phyloP scores from a whole-genome alignment of 1,284 basidiomycete species.

The Boletus hoseneyae region DNA sequence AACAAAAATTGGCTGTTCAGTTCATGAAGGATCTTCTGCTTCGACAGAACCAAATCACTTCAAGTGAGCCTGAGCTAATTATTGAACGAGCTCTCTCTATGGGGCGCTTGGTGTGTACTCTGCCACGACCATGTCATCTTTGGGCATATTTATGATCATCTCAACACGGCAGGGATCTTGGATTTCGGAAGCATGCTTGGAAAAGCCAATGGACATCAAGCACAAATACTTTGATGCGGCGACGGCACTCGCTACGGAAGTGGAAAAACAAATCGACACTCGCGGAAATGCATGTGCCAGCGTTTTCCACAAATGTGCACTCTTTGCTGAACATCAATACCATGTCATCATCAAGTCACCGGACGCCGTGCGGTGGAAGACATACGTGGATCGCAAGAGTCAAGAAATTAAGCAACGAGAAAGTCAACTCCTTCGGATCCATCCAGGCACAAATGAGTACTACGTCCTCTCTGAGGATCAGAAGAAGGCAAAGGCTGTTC shows the following conservation, averaged over 20 bases:
- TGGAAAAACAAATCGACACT: slow-evolving; percentile 18
- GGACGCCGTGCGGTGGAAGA: slow-evolving; percentile 67
- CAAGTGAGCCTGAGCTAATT: slow-evolving; percentile 12
- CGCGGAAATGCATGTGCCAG: slow-evolving; percentile 44
- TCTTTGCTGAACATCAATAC: slow-evolving; percentile 88
- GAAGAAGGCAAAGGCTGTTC: slow-evolving; percentile 37
- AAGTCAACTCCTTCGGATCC: slow-evolving; percentile 38
- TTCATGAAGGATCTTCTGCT: slow-evolving; percentile 55
- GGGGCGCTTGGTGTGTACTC: slow-evolving; percentile 55
- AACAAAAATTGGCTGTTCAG: slow-evolving; percentile 82
- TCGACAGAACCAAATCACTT: slow-evolving; percentile 15
- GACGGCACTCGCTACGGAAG: slow-evolving; percentile 38
- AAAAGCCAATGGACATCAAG: slow-evolving; percentile 77
- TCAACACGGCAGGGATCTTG: slow-evolving; percentile 69
- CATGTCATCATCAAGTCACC: slow-evolving; percentile 66
- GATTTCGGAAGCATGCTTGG: slow-evolving; percentile 82
- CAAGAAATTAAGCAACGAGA: slow-evolving; percentile 57
- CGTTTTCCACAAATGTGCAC: slow-evolving; percentile 83
- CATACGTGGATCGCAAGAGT: slow-evolving; percentile 72
- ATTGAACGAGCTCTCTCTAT: slow-evolving; percentile 48
- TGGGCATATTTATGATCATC: not conserved
- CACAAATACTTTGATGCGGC: slow-evolving; percentile 70
- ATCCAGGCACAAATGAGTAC: slow-evolving; percentile 27
- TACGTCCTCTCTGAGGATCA: slow-evolving; percentile 32
- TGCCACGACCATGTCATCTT: not conserved